phyloP scores from a whole-genome alignment of 805 yeast genomes.

The Wickerhamiella shivajii region DNA sequence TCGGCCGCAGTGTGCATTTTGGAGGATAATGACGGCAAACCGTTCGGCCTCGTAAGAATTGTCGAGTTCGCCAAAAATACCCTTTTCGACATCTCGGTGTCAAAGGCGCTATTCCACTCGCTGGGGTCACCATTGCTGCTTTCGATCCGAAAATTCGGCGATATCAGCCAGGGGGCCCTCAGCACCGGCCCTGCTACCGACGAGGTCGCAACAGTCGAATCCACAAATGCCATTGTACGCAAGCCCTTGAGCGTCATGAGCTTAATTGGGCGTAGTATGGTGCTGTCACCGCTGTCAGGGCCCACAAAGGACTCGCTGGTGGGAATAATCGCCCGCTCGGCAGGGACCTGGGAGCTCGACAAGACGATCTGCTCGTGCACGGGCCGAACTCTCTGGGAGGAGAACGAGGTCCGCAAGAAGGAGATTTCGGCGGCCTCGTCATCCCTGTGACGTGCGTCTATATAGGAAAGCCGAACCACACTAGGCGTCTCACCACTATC shows the following conservation, averaged over 20 bases:
- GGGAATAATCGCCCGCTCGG: conserved; percentile 91
- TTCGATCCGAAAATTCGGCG: conserved; percentile 42
- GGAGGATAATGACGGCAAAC: conserved; percentile 53
- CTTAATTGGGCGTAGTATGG: conserved; percentile 18
- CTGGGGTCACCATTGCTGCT: background rate
- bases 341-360: conserved; percentile 94
- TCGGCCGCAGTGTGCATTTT: conserved; percentile 84
- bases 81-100: conserved; percentile 64
- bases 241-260: conserved; percentile 6
- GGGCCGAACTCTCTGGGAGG: conserved; percentile 95
- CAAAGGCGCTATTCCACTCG: conserved; percentile 15
- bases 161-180: conserved; percentile 40
- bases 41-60: conserved; percentile 76
- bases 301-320: conserved; percentile 28
- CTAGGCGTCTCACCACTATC: too few species aligned
- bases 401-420: too few species aligned
- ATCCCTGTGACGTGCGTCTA: too few species aligned
- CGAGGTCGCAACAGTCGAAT: conserved; percentile 22
- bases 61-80: conserved; percentile 48
- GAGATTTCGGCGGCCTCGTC: too few species aligned
- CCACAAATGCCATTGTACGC: background rate
- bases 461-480: too few species aligned
- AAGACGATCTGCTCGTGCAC: conserved; percentile 88
- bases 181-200: conserved; percentile 23
- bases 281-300: conserved; percentile 10